These are phyloP conservation scores for Coelastrella sp. DNA, from an alignment of 139 green algal species.

Conservation along the genomic window DNA sequence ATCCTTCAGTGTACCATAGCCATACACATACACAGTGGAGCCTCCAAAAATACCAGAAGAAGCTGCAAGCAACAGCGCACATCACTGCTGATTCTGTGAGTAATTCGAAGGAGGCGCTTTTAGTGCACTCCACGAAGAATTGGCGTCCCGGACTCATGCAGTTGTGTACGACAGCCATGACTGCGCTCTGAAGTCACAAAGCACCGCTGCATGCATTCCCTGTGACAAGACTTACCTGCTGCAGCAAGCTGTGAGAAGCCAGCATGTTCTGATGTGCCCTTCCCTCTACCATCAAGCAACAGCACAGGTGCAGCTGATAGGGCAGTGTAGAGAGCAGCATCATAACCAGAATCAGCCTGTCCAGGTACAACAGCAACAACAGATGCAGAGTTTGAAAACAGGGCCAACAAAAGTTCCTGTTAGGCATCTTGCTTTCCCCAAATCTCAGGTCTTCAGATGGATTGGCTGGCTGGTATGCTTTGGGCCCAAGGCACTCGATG, in stretches of 20 bases:
- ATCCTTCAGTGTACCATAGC: constrained; percentile 10
- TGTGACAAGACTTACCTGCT: constrained; percentile 21
- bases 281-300: constrained; percentile 54
- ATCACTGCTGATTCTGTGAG: too few species aligned
- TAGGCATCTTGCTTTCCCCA: too few species aligned
- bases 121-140: too few species aligned
- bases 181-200: too few species aligned
- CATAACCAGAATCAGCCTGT: constrained; percentile 58
- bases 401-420: too few species aligned
- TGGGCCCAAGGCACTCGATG: too few species aligned
- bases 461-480: too few species aligned
- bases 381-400: neutral
- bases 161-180: too few species aligned
- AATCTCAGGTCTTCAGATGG: too few species aligned
- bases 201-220: too few species aligned
- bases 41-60: constrained; percentile 11
- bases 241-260: constrained; percentile 42
- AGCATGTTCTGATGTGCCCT: constrained; percentile 55
- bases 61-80: constrained; percentile 18
- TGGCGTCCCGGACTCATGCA: too few species aligned
- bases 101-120: too few species aligned
- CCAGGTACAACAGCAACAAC: neutral
- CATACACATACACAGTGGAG: constrained; percentile 12
- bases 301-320: constrained; percentile 47
- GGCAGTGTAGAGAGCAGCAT: constrained; percentile 41